Base-by-base conservation (phyloP, 2,329 filamentous ascomycete species). In the Monosporascus cannonballus region DNA sequence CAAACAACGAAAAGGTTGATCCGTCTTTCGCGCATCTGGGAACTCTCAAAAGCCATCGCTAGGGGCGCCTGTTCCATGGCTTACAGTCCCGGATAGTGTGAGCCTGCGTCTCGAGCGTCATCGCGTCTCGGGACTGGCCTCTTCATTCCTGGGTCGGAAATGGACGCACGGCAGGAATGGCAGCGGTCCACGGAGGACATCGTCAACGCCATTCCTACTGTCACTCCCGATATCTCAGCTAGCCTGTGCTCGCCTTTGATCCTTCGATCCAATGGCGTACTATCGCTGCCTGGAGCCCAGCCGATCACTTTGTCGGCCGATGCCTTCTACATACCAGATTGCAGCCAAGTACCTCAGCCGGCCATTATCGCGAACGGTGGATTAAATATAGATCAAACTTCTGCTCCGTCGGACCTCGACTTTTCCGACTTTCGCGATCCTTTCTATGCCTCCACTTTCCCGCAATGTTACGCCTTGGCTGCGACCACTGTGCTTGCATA, bases 371-470 rank as follows among this genome's bases (percentile, higher is more conserved):
- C 73, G 42, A 74, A 73, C 51, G 67, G 67, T 11, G 68, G 70
- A 41, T 65, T 73, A 54, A 69, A 72, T 53, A 67, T 69, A 46
- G 70, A 75, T 58, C 64, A 73, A 58, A 62, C 65, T 49, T 62
- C 71, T 37, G 63, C 63, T 24, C 57, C 64, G 25, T 61, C 68
- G n/a, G 66, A 68, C 47, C 67, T 69, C 25, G 67, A 71, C 38
- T 71, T 85, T 57, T 81, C 85, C 55, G 84, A 91, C 69, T 82
- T 89, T 51, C 79, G 83, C 57, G 90, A 96, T 64, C 91, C 91
- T 8, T 99, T 99, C 71, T 96, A 96, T 71, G 87, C 92, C 51
- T 96, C 92, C 38, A 91, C 90, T 20, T 93, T 94, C 45, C 93
- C 94, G 15, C 91, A 96, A 70, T 87, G 89, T 63, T 99, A 96